Base-by-base conservation (phyloP, 2,329 filamentous ascomycete genomes). In the Claviceps humidiphila region DNA sequence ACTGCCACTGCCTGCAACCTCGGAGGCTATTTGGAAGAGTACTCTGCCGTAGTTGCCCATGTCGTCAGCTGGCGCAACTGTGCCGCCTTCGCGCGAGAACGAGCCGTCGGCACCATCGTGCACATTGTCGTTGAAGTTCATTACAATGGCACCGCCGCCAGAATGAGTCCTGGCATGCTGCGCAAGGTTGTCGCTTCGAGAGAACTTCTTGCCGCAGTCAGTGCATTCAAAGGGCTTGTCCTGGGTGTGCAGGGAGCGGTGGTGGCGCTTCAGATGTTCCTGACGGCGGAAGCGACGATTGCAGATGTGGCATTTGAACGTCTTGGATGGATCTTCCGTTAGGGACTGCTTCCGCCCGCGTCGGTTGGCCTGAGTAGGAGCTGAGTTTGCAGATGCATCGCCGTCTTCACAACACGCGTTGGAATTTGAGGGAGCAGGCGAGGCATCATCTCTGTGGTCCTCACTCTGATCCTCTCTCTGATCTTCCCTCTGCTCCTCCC, bases 191-290 rank as follows among this genome's bases (percentile, higher is more conserved):
- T 98, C 93, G 61, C 88, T 95, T 62, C 93, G 85, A 20, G 91
- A 97, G 74, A 97, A 98, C 76, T 95, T 96, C 85, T 98, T 98
- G 62, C 93, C 91, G 64, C 93, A 98, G 73, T 98, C 91, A 59
- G 83, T 81, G 77, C 93, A 98, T 73, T 95, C 89, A 63, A 97
- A 98, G 5, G 93, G 93, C 82, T 97, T 98, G 68, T 97, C 93
- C 65, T 95, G 85, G 1, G 93, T 98, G 77, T 98, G 93, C 47
- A 98, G 88, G 54, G 93, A 97, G 61, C 93, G 85, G 77, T 95
- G 95, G 76, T 98, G 93, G 57, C 93, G 87, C 82, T 98, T 98
- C 55, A 98, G 81, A 66, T 98, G 93, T 71, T 98, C 93, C 72
- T 98, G 93, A 57, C 93, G 88, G 57, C 93, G 87, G 85, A 98